Evolutionary conservation across 495 filamentous ascomycete species (phyloP).

Genomic region (Letharia lupina): DNA sequence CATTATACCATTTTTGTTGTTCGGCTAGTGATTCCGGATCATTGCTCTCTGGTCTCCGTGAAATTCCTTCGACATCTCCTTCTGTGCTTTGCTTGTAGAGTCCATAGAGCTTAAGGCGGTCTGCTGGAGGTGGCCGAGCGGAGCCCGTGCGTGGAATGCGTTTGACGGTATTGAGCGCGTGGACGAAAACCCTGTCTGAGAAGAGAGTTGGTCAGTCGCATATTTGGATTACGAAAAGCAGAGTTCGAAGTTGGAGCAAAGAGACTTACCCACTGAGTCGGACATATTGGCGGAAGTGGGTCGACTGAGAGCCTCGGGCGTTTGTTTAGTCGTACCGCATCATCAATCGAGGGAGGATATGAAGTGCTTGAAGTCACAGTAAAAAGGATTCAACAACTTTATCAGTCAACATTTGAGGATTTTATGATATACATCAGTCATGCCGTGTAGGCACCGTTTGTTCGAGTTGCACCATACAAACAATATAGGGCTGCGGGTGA

Average conservation of each 20-base stretch:
- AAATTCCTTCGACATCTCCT: constrained; percentile 86
- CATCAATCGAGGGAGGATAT: not conserved
- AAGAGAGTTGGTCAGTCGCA: constrained; percentile 4
- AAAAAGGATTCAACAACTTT: too few species aligned
- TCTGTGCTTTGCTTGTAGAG: constrained; percentile 99
- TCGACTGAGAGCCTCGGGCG: not conserved
- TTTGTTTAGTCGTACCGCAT: constrained; percentile 7
- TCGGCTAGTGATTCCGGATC: constrained; percentile 45
- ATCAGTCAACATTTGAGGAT: too few species aligned
- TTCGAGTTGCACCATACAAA: too few species aligned
- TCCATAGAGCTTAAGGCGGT: constrained; percentile 87
- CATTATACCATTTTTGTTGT: constrained; percentile 52
- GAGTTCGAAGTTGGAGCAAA: not conserved
- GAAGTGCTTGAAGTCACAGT: not conserved
- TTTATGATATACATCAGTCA: not conserved
- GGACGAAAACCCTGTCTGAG: constrained; percentile 92
- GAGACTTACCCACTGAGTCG: constrained; percentile 46
- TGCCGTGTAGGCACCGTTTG: too few species aligned
- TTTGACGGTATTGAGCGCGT: constrained; percentile 96
- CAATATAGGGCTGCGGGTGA: too few species aligned
- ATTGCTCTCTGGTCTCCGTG: constrained; percentile 66
- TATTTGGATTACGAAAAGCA: not conserved
- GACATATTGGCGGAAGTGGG: constrained; percentile 35
- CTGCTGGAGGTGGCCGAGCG: constrained; percentile 72
- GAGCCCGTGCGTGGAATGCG: constrained; percentile 91